phyloP scores from a whole-genome alignment of 768 basidiomycete species.

The Termitomyces sp. region DNA sequence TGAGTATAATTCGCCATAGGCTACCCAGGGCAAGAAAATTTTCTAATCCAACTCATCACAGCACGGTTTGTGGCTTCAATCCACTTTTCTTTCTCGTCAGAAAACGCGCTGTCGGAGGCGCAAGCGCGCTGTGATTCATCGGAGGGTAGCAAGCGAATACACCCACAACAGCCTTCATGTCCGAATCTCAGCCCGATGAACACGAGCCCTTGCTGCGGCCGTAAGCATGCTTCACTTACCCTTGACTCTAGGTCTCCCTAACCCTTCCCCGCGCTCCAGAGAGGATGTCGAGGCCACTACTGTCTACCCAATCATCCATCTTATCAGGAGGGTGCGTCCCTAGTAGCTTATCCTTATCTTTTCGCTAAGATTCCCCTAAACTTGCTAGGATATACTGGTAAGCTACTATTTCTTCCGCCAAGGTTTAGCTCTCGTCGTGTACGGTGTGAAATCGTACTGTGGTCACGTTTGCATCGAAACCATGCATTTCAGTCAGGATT shows the following conservation, averaged over 20 bases:
- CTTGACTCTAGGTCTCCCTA: conserved; percentile 1
- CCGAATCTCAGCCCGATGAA: conserved; percentile 43
- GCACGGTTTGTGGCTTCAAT: not conserved
- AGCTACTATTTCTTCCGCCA: conserved; percentile 14
- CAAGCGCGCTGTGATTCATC: not conserved
- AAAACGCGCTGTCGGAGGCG: not conserved
- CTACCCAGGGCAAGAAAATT: not conserved
- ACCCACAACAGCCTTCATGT: conserved; percentile 20
- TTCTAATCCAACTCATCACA: not conserved
- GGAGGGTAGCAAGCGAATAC: not conserved
- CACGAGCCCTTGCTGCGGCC: conserved; percentile 39
- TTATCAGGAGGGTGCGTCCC: conserved; percentile 59
- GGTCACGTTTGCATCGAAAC: not conserved
- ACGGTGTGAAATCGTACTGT: not conserved
- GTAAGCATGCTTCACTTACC: conserved; percentile 26
- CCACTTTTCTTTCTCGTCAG: not conserved
- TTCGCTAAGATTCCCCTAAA: not conserved
- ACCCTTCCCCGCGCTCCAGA: conserved; percentile 22
- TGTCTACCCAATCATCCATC: conserved; percentile 81
- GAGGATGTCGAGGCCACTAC: conserved; percentile 54
- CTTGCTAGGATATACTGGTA: conserved; percentile 59
- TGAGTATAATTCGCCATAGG: conserved; percentile 6
- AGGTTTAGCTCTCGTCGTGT: not conserved
- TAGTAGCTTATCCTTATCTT: not conserved
- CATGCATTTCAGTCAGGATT: not conserved